Conservation (phyloP, 768 basidiomycete species). For the Boletellus ananiceps region DNA sequence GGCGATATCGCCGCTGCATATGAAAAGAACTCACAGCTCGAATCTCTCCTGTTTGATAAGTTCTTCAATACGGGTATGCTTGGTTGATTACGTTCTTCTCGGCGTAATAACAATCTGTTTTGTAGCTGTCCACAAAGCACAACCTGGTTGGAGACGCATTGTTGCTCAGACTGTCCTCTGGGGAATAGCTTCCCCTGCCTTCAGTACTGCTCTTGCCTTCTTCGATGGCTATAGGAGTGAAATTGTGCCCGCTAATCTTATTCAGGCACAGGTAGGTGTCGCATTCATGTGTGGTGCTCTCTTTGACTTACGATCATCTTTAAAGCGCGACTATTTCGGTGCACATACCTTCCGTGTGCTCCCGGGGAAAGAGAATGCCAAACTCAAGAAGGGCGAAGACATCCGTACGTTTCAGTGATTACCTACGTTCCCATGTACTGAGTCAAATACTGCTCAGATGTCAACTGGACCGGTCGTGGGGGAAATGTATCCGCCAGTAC, state of each 20-base stretch:
- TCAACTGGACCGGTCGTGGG: conserved; percentile 99
- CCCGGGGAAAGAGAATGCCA: conserved; percentile 85
- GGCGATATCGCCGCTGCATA: conserved; percentile 91
- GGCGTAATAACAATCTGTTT: background rate
- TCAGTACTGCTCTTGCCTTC: conserved; percentile 96
- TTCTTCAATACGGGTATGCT: conserved; percentile 90
- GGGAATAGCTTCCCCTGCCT: conserved; percentile 97
- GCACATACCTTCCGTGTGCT: conserved; percentile 96
- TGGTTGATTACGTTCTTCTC: background rate
- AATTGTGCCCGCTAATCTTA: conserved; percentile 86
- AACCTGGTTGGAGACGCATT: conserved; percentile 97
- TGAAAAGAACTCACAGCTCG: conserved; percentile 75
- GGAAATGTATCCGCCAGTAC: conserved; percentile 89
- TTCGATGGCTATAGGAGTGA: conserved; percentile 99
- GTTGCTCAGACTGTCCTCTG: conserved; percentile 94
- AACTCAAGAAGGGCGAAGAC: conserved; percentile 74
- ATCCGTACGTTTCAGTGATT: conserved; percentile 63
- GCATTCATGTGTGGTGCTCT: background rate
- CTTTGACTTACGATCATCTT: conserved; percentile 5
- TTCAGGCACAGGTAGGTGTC: conserved; percentile 79
- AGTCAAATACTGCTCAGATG: conserved; percentile 46
- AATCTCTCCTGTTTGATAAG: conserved; percentile 91
- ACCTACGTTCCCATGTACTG: background rate
- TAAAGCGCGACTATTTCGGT: conserved; percentile 95
- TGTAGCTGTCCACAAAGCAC: conserved; percentile 84